These are phyloP conservation scores for Verticillium tricorpus DNA, from an alignment of 2,329 filamentous ascomycete genomes.

Conservation along the genomic window DNA sequence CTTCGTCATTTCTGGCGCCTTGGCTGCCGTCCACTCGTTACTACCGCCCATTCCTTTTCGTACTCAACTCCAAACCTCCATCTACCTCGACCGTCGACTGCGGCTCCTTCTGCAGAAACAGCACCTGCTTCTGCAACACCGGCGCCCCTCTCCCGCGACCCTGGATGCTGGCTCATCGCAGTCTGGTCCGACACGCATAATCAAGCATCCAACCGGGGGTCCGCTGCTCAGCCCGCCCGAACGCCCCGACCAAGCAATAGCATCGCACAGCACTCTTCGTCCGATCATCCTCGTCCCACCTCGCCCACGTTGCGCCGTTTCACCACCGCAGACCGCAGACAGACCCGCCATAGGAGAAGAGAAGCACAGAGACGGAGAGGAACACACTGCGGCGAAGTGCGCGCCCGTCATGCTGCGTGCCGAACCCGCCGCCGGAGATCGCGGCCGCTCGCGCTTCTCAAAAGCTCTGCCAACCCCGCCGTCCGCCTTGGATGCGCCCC, in stretches of 20 bases:
- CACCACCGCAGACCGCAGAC: constrained; percentile 1
- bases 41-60: not conserved
- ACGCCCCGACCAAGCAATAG: not conserved
- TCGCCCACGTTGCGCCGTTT: constrained; percentile 2
- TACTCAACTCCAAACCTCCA: constrained; percentile 2
- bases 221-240: not conserved
- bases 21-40: not conserved
- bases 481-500: constrained; percentile 13
- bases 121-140: not conserved
- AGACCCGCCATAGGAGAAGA: not conserved
- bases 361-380: not conserved
- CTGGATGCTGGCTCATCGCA: constrained; percentile 11
- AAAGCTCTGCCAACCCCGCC: constrained; percentile 53
- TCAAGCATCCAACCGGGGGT: not conserved
- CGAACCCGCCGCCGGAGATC: not conserved
- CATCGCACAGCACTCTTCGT: not conserved
- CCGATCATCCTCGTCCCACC: not conserved
- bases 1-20: not conserved
- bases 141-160: constrained; percentile 4
- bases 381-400: not conserved
- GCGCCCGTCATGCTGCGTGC: constrained; percentile 1
- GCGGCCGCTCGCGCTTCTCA: constrained; percentile 46
- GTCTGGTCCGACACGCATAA: constrained; percentile 1
- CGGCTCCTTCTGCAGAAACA: not conserved
- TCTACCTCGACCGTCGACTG: not conserved